Base-by-base conservation (phyloP, 768 basidiomycete genomes). In the Termitomyces sp. region DNA sequence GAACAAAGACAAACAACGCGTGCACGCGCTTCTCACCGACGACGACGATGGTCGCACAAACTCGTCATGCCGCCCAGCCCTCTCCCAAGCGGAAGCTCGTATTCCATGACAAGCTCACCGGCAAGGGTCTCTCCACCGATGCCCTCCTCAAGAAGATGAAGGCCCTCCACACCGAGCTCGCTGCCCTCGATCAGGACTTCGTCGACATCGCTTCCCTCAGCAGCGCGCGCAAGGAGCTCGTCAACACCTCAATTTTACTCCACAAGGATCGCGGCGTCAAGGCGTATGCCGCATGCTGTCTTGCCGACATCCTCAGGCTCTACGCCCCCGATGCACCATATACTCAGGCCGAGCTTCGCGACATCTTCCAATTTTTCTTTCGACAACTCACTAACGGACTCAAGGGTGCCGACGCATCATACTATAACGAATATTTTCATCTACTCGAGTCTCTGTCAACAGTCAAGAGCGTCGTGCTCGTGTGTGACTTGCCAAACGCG, bases 311-410 rank as follows among this genome's bases (percentile, higher is more conserved):
- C 53, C 84, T 99, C 57, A 75, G 94, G 43, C 81, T 98, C 40
- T 98, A 93, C 69, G 97, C 97, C 1, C 97, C 97, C 1, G 94
- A 98, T 70, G 95, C 97, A 23, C 97, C 97, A 12, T 98, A 96
- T 68, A 95, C 87, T 14, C 85, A 87, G 50, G 72, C 79, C 48
- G 91, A 98, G 69, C 83, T 98, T 37, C 80, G 91, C 76, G 94
- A 97, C 70, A 95, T 98, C 68, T 99, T 99, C 72, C 85, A 94
- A 64, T 98, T 99, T 78, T 92, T 98, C 80, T 86, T 94, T 68
- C 78, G 84, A 37, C 96, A 97, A 69, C 85, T 99, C 55, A 74
- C 79, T 2, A 78, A 77, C 1, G 87, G 86, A 1, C 83, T 94
- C 65, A 87, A 86, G 60, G 83, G 86, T 40, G 74, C 85, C 0